Evolutionary conservation across 495 filamentous ascomycete genomes (phyloP), one percentile per base, ranked within the genome.

Genomic region (Penicillium maclennaniae): DNA sequence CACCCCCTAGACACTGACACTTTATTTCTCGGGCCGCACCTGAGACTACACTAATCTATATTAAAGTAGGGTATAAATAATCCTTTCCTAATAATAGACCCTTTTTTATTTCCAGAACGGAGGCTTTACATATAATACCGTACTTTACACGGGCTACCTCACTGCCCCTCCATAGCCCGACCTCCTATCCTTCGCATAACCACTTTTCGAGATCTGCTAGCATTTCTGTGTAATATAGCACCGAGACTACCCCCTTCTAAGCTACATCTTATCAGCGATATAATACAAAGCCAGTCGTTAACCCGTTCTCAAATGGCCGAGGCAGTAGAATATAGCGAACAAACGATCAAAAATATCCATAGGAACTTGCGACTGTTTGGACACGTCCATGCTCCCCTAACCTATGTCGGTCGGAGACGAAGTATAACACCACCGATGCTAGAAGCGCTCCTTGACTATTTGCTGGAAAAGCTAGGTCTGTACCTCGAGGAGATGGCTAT

Each of bases 381-480:
- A 17, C 53, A n/a, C 19, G 47, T 51, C 10, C 58, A 54, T 51
- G 49, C 64, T n/a, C 15, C 60, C 57, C 42, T 36, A 57, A 67
- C 59, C 54, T 36, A 26, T 16, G 43, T 14, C 3, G 63, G 56
- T 45, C 45, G 54, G 23, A 40, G 36, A 46, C 40, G 49, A 40
- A 21, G 21, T 43, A 55, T 67, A 36, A 55, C 56, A 25, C 56
- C 54, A 20, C 38, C 45, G 25, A 69, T 69, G 43, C 47, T 58
- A 27, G 28, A 60, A 25, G 55, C 45, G 9, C 58, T 63, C 19
- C 55, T 52, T 49, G 58, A 64, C 49, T 47, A 66, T 47, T 45
- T 69, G 27, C 55, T 65, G 12, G 63, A 63, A 54, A 67, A 67
- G 43, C 66, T 63, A 38, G 46, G 49, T 47, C 53, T 64, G 39